phyloP scores from a whole-genome alignment of 179 eudicot species.

The Gypsophila paniculata region DNA sequence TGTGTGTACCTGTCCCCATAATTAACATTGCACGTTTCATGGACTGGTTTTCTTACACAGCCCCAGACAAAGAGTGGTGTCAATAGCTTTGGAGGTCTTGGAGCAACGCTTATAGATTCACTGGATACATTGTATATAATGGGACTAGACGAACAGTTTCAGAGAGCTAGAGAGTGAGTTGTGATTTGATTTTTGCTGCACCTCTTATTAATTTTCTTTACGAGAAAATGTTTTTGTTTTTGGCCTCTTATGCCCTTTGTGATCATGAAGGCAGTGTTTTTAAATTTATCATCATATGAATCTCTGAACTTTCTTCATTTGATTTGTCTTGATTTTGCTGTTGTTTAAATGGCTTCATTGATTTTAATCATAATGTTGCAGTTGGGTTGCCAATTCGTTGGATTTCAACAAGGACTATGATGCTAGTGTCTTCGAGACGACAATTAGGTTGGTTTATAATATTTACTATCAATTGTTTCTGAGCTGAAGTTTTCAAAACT shows the following conservation, averaged over 20 bases:
- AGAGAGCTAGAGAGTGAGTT: conserved; percentile 94
- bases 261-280: background rate
- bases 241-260: background rate
- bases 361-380: conserved; percentile 35
- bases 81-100: conserved; percentile 99
- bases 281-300: background rate
- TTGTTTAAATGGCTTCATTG: background rate
- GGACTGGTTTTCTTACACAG: conserved; percentile 36
- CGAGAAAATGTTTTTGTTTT: background rate
- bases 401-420: conserved; percentile 97
- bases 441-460: conserved; percentile 98
- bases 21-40: background rate
- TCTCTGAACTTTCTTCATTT: background rate
- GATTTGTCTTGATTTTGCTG: background rate
- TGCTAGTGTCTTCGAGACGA: conserved; percentile 99
- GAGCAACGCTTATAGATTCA: conserved; percentile 89
- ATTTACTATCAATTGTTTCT: conserved; percentile 45
- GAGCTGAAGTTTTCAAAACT: conserved; percentile 10
- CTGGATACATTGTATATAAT: conserved; percentile 95
- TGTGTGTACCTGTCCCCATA: background rate
- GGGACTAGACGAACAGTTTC: conserved; percentile 93
- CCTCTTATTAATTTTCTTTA: background rate
- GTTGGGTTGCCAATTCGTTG: conserved; percentile 93
- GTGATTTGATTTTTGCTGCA: conserved; percentile 10
- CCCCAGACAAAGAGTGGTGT: conserved; percentile 91